Conservation (phyloP, 108 stramenopile species). For the Fragilariopsis cylindrus region DNA sequence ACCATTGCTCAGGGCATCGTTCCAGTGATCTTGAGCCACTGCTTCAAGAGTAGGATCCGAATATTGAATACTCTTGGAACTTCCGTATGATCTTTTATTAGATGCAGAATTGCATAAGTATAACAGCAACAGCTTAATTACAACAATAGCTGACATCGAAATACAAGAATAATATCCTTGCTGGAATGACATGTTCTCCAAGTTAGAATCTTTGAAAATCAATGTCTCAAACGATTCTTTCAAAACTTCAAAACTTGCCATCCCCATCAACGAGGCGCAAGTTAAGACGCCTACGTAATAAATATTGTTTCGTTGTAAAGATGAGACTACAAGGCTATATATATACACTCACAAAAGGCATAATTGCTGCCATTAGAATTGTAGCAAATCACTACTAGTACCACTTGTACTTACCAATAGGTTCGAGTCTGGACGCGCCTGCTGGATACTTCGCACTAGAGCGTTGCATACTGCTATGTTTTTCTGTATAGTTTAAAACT, state of each 20-base stretch:
- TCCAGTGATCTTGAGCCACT: slow-evolving; percentile 93
- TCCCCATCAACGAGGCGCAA: slow-evolving; percentile 93
- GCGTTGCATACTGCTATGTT: slow-evolving; percentile 65
- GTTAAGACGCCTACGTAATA: slow-evolving; percentile 75
- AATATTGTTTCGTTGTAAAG: too few relatives aligned
- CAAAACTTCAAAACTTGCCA: slow-evolving; percentile 88
- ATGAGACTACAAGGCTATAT: too few relatives aligned
- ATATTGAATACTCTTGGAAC: slow-evolving; percentile 38
- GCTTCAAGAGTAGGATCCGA: slow-evolving; percentile 81
- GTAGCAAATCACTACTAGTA: too few relatives aligned
- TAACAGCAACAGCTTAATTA: slow-evolving; percentile 73
- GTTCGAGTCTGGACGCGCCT: slow-evolving; percentile 89
- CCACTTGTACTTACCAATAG: slow-evolving; percentile 35
- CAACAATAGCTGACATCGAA: slow-evolving; percentile 75
- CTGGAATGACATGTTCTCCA: slow-evolving; percentile 30
- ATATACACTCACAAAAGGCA: too few relatives aligned
- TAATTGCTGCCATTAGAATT: too few relatives aligned
- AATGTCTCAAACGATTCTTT: slow-evolving; percentile 66
- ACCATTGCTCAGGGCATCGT: slow-evolving; percentile 86
- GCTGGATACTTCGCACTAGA: slow-evolving; percentile 88
- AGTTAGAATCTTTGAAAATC: slow-evolving; percentile 34
- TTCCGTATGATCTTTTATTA: slow-evolving; percentile 5
- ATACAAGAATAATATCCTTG: slow-evolving; percentile 57
- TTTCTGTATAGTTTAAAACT: slow-evolving; percentile 84
- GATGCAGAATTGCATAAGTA: slow-evolving; percentile 58